A percentile compares a stretch with the other conserved stretches of the same genome.
Conservation (phyloP, 2,329 filamentous ascomycete species). For the Penicillium sclerotiorum region DNA sequence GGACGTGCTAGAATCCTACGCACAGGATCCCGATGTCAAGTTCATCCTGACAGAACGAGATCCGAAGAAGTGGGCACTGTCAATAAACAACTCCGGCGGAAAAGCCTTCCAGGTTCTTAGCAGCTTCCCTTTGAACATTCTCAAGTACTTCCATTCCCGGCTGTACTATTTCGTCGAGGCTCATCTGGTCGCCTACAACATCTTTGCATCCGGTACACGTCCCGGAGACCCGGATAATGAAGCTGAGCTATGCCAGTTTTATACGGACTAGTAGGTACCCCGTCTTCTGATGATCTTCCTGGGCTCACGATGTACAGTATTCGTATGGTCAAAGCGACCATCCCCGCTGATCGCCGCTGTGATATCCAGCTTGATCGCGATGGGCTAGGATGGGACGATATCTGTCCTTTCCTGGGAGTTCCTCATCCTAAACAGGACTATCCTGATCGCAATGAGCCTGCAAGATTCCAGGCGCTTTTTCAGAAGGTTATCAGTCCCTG, state of each 20-base stretch:
- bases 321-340: constrained; percentile 17
- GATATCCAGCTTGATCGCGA: constrained; percentile 23
- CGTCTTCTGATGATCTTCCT: too few relatives aligned
- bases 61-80: constrained; percentile 25
- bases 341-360: constrained; percentile 23
- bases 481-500: too few relatives aligned
- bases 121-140: constrained; percentile 21
- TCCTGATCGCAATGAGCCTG: constrained; percentile 24
- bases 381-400: constrained; percentile 25
- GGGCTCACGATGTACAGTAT: too few relatives aligned
- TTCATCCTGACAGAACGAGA: constrained; percentile 28
- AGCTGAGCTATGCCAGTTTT: constrained; percentile 6
- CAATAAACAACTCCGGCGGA: constrained; percentile 23
- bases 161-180: constrained; percentile 17
- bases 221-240: constrained; percentile 19
- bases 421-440: constrained; percentile 23
- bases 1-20: constrained; percentile 20
- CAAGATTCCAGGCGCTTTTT: constrained; percentile 22
- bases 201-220: constrained; percentile 11
- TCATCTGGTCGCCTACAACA: constrained; percentile 14
- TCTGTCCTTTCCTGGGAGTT: constrained; percentile 25
- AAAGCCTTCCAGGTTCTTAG: constrained; percentile 1
- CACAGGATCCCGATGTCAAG: constrained; percentile 26
- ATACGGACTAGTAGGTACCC: too few relatives aligned
- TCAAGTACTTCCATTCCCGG: constrained; percentile 22